phyloP scores from a whole-genome alignment of 2,329 filamentous ascomycete species.

The Penicillium sp. region DNA sequence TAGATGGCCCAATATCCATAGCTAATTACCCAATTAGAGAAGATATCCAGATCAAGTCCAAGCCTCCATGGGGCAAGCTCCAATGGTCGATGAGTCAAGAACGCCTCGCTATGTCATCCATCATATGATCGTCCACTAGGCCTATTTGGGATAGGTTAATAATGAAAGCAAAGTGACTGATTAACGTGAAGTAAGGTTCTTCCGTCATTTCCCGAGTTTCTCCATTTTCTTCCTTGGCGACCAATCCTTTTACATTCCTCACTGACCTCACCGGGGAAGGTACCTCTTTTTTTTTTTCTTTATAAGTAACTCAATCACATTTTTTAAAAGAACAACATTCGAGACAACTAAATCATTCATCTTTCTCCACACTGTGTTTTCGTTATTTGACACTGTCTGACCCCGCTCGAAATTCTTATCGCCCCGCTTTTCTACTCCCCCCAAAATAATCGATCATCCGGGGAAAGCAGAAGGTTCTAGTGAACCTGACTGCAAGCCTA shows the following conservation, averaged over 20 bases:
- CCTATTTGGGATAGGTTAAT: not conserved
- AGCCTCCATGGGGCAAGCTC: not conserved
- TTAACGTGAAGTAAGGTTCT: not conserved
- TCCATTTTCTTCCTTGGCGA: constrained; percentile 6
- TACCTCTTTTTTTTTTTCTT: constrained; percentile 5
- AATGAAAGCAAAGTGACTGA: not conserved
- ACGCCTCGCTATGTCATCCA: not conserved
- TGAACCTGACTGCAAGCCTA: constrained; percentile 22
- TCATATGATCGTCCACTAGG: constrained; percentile 6
- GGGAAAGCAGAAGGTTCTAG: constrained; percentile 16
- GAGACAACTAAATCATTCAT: not conserved
- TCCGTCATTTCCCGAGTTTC: constrained; percentile 15
- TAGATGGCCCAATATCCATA: too few species aligned
- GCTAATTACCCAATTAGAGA: too few species aligned
- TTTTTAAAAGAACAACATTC: not conserved
- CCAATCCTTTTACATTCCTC: constrained; percentile 18
- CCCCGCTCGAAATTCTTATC: constrained; percentile 21
- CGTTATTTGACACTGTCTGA: not conserved
- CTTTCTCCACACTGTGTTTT: not conserved
- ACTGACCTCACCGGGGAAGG: constrained; percentile 16
- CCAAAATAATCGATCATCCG: constrained; percentile 6
- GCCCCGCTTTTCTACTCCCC: constrained; percentile 19
- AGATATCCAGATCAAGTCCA: too few species aligned
- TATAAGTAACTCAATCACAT: not conserved
- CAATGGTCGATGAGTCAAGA: not conserved